Evolutionary conservation across 352 stramenopile genomes (phyloP), one percentile per base, ranked within the genome.

Genomic region (Globisporangium echinulatum): DNA sequence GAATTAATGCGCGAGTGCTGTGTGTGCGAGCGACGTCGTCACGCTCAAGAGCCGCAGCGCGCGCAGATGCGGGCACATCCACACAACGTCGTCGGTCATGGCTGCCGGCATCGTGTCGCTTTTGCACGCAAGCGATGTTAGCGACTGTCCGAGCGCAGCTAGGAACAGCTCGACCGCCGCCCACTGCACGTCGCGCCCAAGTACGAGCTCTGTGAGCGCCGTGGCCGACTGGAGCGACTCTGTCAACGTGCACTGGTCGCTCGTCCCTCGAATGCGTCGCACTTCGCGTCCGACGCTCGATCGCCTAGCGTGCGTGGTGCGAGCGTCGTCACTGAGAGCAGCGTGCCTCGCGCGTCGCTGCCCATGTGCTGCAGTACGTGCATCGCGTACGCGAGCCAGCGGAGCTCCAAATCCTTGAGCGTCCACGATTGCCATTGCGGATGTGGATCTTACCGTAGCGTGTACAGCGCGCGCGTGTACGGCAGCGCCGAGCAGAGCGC

Each of bases 391-490:
- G 42, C 42, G 42, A 47, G 14, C 42, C 42, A 47, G 42, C 42
- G 42, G 11, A 47, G 42, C 42, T 77, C 55, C 60, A 75, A 47
- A 62, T 77, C 50, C 66, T 56, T 36, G 60, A 66, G 19, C 74
- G 64, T n/a, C 63, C 65, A 66, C 61, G 74, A 73, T 56, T 75
- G 64, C 42, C 64, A 67, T 13, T 75, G 67, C 52, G 75, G 61
- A 4, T 67, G 67, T 5, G 67, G 64, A 0, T 74, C 70, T 7
- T 74, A 64, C 67, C 60, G 64, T 7, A 68, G 67, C 5, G 54
- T 67, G 39, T 53, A 84, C 11, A 47, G 42, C 42, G 42, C 14
- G 11, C n/a, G 42, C 42, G 42, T 4, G 42, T 47, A 14, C 42
- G 42, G 11, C 42, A 47, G 42, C 42, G 42, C 42, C 42, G 42